Evolutionary conservation across 352 stramenopile genomes (phyloP).

Genomic region (Globisporangium splendens): DNA sequence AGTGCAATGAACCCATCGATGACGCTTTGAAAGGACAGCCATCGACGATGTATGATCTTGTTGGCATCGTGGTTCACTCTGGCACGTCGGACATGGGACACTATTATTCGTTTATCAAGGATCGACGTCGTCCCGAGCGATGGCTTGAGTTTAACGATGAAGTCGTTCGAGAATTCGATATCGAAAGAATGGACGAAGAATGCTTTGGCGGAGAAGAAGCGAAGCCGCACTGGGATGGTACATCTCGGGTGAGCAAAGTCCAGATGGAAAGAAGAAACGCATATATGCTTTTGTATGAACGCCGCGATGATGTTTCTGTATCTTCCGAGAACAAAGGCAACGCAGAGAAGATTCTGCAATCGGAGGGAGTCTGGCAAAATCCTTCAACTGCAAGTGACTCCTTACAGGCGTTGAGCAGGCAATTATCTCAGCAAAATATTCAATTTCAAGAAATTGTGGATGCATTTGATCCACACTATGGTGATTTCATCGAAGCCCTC

Average conservation of each 20-base stretch:
- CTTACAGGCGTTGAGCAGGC: constrained; percentile 15
- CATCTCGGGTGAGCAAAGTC: constrained; percentile 20
- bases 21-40: background rate
- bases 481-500: constrained; percentile 22
- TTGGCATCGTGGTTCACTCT: constrained; percentile 91
- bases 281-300: constrained; percentile 82
- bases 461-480: constrained; percentile 29
- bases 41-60: constrained; percentile 79
- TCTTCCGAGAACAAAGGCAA: background rate
- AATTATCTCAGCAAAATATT: constrained; percentile 27
- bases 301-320: constrained; percentile 6
- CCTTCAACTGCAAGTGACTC: background rate
- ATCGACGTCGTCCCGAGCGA: constrained; percentile 35
- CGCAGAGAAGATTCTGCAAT: background rate
- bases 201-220: constrained; percentile 90
- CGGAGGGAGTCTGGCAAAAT: background rate
- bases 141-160: constrained; percentile 95
- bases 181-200: constrained; percentile 66
- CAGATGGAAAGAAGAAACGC: constrained; percentile 68
- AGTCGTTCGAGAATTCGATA: constrained; percentile 78
- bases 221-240: constrained; percentile 49
- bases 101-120: constrained; percentile 94
- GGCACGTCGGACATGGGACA: constrained; percentile 91
- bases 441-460: constrained; percentile 32
- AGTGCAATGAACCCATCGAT: background rate